Conservation (phyloP, 2,329 filamentous ascomycete species). For the Elsinoe fawcettii region DNA sequence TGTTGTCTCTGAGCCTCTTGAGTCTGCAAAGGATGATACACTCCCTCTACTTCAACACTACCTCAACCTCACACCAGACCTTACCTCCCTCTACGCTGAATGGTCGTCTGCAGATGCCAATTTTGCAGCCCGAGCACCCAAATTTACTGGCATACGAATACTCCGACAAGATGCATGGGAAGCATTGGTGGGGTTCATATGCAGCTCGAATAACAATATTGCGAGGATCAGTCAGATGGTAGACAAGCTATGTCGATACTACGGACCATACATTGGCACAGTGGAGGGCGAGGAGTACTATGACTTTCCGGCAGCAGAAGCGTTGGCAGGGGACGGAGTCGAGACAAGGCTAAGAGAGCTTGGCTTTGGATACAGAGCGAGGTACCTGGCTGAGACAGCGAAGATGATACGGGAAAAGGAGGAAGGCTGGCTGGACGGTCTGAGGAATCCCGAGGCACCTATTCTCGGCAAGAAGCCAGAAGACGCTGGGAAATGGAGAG, state of each 20-base stretch:
- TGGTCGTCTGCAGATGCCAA: constrained; percentile 83
- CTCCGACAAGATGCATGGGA: constrained; percentile 95
- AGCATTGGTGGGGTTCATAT: constrained; percentile 87
- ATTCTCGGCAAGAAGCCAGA: constrained; percentile 44
- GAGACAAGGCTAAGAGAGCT: constrained; percentile 72
- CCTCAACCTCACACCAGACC: constrained; percentile 74
- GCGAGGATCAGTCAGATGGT: constrained; percentile 93
- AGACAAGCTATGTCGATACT: constrained; percentile 79
- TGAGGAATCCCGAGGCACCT: constrained; percentile 70
- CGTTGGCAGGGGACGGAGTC: constrained; percentile 65
- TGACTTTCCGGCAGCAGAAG: constrained; percentile 73
- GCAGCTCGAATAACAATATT: constrained; percentile 99
- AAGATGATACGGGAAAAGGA: constrained; percentile 61
- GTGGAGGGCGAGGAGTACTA: constrained; percentile 61
- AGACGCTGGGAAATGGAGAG: constrained; percentile 41
- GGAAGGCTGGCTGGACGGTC: constrained; percentile 63
- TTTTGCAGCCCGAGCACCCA: constrained; percentile 77
- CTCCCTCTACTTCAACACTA: constrained; percentile 71
- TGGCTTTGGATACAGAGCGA: constrained; percentile 90
- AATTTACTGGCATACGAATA: constrained; percentile 86
- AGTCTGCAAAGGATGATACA: constrained; percentile 49
- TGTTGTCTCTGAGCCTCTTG: constrained; percentile 27
- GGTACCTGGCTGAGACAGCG: constrained; percentile 84
- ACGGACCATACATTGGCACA: constrained; percentile 67
- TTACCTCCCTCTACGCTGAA: constrained; percentile 68